Evolutionary conservation across 768 basidiomycete species (phyloP), one percentile per base, ranked within the genome.

Genomic region (Collybia mongolica): DNA sequence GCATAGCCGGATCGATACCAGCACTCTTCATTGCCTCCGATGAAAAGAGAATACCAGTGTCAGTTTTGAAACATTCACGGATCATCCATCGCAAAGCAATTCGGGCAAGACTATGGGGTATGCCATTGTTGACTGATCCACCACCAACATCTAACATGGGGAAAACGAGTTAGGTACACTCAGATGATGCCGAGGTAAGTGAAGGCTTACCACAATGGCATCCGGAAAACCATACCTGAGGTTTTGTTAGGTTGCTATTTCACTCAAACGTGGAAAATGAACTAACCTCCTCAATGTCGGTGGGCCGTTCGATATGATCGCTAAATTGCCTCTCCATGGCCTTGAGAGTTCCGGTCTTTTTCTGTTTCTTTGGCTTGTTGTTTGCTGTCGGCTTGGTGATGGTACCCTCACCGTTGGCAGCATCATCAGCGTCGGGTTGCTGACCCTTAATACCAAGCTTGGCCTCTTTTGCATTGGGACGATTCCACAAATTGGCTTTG

Each of bases 61-160:
- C 59, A 6, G 75, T 61, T 44, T 70, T 70, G 73, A 87, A 83
- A 53, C 77, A 80, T 59, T 89, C 77, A 35, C 86, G 79, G 50
- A 89, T 70, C 84, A 88, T 87, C 86, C 87, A 84, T 1, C 78
- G 72, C 3, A 84, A 69, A 1, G 81, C 64, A 28, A 82, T 77
- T 29, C 78, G 74, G 5, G 81, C 74, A 2, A 84, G 72, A 11
- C 65, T 68, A 36, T 74, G 61, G 3, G 57, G 60, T 0, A 66
- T 68, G 1, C 66, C 71, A 52, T 83, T 79, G 12, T 56, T 53
- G 0, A 76, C 75, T 51, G 58, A 58, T 7, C 80, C 80, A 18
- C 83, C 83, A 7, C 83, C 83, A 24, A 84, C 71, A 56, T 83
- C 81, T 80, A 46, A 4, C 3, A 41, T 41, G 11, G 12, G 15